A percentile compares a stretch with the other conserved stretches of the same genome.
Conservation (phyloP, 148 eudicot species). For the Dysphania ambrosioides region DNA sequence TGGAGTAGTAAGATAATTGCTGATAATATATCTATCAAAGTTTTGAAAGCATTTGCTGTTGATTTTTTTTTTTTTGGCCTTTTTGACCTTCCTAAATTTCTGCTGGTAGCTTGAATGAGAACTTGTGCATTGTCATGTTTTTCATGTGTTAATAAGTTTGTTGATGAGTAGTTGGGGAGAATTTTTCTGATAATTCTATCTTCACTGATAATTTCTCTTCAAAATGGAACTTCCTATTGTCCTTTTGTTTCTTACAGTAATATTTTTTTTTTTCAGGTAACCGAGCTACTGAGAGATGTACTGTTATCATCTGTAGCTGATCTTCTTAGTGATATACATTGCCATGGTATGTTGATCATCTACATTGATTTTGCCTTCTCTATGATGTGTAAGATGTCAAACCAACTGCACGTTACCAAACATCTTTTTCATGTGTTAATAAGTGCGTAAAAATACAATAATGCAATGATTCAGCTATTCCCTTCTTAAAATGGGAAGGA, state of each 20-base stretch:
- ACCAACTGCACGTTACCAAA: background rate
- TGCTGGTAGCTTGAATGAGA: no score
- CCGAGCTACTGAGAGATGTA: slow-evolving; percentile 65
- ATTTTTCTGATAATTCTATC: no score
- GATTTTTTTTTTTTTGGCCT: no score
- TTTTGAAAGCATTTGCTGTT: no score
- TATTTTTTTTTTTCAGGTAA: slow-evolving; percentile 42
- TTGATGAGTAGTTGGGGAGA: no score
- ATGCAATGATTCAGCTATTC: background rate
- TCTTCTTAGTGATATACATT: slow-evolving; percentile 62
- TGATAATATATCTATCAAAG: no score
- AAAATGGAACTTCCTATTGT: background rate
- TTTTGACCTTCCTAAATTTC: no score
- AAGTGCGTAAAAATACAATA: background rate
- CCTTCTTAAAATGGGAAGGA: background rate
- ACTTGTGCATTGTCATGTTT: no score
- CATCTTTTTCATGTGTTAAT: background rate
- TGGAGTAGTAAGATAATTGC: no score
- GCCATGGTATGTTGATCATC: slow-evolving; percentile 50
- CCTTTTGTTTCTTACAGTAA: background rate
- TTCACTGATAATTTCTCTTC: background rate
- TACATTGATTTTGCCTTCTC: background rate
- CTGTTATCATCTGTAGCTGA: slow-evolving; percentile 50
- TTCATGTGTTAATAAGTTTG: no score
- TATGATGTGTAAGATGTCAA: background rate